phyloP scores from a whole-genome alignment of 202 grass and related monocot species.

The Dendrocalamus latiflorus region DNA sequence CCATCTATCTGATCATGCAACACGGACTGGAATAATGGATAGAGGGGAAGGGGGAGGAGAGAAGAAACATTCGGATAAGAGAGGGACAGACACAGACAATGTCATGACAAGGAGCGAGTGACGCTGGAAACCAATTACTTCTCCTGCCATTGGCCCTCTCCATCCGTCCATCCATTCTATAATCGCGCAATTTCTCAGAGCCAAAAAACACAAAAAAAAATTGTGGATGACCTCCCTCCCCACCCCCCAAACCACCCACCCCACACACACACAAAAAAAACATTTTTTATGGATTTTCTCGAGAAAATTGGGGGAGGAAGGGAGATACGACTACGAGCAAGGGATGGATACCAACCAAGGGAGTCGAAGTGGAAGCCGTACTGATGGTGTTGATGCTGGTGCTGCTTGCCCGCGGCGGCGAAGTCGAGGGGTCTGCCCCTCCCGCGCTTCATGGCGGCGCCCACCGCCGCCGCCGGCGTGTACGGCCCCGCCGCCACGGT shows the following conservation, averaged over 20 bases:
- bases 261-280: background rate
- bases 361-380: conserved; percentile 60
- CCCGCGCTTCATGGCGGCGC: conserved; percentile 85
- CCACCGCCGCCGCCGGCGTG: conserved; percentile 78
- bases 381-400: conserved; percentile 33
- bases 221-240: background rate
- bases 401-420: conserved; percentile 27
- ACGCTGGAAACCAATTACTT: conserved; percentile 18
- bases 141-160: background rate
- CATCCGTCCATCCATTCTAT: background rate
- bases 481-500: conserved; percentile 42
- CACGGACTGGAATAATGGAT: conserved; percentile 21
- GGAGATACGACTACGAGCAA: background rate
- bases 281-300: background rate
- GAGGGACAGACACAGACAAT: conserved; percentile 48
- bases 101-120: conserved; percentile 43
- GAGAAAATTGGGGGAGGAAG: background rate
- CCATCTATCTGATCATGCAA: conserved; percentile 34
- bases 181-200: background rate
- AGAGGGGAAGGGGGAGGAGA: conserved; percentile 29
- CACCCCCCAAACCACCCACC: background rate
- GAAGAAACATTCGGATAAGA: conserved; percentile 46
- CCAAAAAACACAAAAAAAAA: background rate
- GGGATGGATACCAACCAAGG: conserved; percentile 43
- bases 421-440: conserved; percentile 70